Conservation (phyloP, 208 protist genomes). For the Trypanosoma scelopori region DNA sequence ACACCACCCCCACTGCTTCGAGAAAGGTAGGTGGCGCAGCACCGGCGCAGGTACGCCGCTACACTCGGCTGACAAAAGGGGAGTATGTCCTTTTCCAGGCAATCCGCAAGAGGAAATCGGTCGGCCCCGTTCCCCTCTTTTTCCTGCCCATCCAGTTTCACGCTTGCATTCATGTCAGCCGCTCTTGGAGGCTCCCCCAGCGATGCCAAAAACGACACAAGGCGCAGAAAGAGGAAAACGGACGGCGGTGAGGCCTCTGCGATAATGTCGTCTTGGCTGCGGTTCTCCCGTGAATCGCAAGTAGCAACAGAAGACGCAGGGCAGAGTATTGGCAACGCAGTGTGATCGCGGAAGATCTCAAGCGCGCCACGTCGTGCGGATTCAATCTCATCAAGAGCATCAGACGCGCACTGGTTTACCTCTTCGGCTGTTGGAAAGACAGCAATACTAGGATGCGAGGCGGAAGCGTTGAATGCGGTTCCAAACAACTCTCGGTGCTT, state of each 20-base stretch:
- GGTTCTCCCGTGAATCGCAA: background rate
- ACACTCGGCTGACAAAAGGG: conserved; percentile 36
- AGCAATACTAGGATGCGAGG: conserved; percentile 24
- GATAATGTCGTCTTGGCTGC: conserved; percentile 11
- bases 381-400: conserved; percentile 19
- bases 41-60: conserved; percentile 23
- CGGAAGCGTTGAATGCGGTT: conserved; percentile 12
- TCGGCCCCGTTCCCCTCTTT: background rate
- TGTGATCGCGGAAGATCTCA: conserved; percentile 44
- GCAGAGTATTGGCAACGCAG: conserved; percentile 28
- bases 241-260: conserved; percentile 25
- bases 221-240: conserved; percentile 32
- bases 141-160: background rate
- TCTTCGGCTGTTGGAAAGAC: conserved; percentile 25
- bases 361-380: conserved; percentile 5
- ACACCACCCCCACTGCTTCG: conserved; percentile 41
- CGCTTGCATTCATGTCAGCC: too few relatives aligned
- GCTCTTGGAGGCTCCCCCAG: conserved; percentile 20
- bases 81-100: conserved; percentile 30
- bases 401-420: conserved; percentile 2
- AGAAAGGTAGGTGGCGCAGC: conserved; percentile 35
- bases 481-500: conserved; percentile 29
- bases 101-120: conserved; percentile 25
- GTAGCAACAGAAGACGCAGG: conserved; percentile 1
- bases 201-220: conserved; percentile 28